Percentiles rank a stretch among this genome's conserved stretches.
phyloP scores from a whole-genome alignment of 1,284 basidiomycete species.

The Coniferiporia sulphurascens region DNA sequence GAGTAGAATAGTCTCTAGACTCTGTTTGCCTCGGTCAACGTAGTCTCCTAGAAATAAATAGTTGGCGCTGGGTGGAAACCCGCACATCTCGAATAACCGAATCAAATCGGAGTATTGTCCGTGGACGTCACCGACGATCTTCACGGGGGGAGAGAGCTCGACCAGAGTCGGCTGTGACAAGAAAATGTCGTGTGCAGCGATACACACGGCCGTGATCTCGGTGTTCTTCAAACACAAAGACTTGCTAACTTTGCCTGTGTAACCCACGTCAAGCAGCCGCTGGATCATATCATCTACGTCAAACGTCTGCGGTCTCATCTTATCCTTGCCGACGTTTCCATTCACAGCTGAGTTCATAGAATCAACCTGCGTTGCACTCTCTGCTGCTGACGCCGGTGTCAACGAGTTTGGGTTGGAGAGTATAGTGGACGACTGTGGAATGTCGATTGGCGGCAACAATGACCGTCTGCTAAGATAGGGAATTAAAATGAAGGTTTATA shows the following conservation, averaged over 20 bases:
- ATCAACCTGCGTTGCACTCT: constrained; percentile 36
- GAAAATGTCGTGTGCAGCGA: constrained; percentile 96
- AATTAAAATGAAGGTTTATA: constrained; percentile 24
- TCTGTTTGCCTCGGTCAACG: constrained; percentile 98
- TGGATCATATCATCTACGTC: constrained; percentile 99
- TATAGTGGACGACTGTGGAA: constrained; percentile 68
- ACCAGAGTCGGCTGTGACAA: constrained; percentile 96
- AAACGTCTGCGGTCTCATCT: constrained; percentile 50
- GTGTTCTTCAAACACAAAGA: constrained; percentile 94
- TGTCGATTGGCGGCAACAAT: constrained; percentile 58
- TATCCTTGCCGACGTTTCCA: constrained; percentile 50
- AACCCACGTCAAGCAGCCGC: constrained; percentile 93
- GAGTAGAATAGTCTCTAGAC: constrained; percentile 94
- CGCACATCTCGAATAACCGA: constrained; percentile 98
- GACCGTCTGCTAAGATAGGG: constrained; percentile 31
- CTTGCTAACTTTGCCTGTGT: constrained; percentile 97
- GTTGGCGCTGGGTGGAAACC: constrained; percentile 95
- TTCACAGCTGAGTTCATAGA: constrained; percentile 26
- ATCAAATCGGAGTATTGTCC: constrained; percentile 99
- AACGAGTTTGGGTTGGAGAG: constrained; percentile 49
- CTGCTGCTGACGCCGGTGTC: constrained; percentile 40
- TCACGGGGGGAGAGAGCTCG: constrained; percentile 96
- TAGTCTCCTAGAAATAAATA: constrained; percentile 99
- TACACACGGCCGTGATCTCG: constrained; percentile 93
- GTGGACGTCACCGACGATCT: constrained; percentile 99